Evolutionary conservation across 306 rosid genomes (phyloP), one percentile per base, ranked within the genome.

Genomic region (Prunus armeniaca): DNA sequence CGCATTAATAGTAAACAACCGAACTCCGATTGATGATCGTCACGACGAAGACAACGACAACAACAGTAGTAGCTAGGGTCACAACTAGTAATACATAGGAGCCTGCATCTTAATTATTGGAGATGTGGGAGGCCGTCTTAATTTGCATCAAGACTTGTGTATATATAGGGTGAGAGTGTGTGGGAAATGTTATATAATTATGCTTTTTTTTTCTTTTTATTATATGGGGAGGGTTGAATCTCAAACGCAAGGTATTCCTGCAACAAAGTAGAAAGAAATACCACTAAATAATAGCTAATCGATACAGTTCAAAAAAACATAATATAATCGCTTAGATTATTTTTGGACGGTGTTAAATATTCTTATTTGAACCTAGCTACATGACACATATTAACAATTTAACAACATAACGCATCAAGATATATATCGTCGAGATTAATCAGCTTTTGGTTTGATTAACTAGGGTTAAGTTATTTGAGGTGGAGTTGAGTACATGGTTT

Each of bases 391-490:
- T 38, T 38, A 38, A 6, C 9, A 38, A 0, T 38, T 38, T 38
- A 38, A 8, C 43, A 38, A 38, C 9, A 38, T 38, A 38, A 38
- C 43, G 6, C 1, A 38, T 38, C 43, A 38, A 32, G 43, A 38
- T 38, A 6, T 38, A 38, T 34, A 10, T 46, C 41, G 5, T 51
- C 13, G 3, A 3, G 3, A 18, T 62, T 67, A 34, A 81, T 69
- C 17, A 27, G 12, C 69, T 46, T 63, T 76, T 62, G 12, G 34
- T 62, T 62, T 62, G 14, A 45, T 20, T 6, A 13, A 55, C 52
- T 6, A 5, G 65, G 82, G 89, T 84, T 82, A 73, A 68, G 76
- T 66, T 54, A n/a, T 25, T 34, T 68, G 50, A 69, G 65, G 17
- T 17, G 63, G 13, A 61, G 30, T n/a, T 55, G 22, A 55, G 65